phyloP scores from a whole-genome alignment of 2,329 filamentous ascomycete species.

The Colletotrichum cuscutae region DNA sequence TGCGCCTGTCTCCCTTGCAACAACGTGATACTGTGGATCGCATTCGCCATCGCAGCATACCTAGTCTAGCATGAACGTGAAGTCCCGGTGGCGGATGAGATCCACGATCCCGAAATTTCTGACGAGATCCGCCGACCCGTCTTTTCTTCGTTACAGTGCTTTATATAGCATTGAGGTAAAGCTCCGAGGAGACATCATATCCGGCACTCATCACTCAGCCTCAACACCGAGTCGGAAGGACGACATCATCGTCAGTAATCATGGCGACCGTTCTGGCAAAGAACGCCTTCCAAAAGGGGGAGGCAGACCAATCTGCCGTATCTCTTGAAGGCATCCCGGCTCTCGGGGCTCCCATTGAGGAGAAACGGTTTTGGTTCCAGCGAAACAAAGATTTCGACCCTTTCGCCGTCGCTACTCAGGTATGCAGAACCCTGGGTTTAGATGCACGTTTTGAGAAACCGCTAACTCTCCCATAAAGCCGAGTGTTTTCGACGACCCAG shows the following conservation, averaged over 20 bases:
- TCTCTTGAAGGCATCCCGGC: constrained; percentile 38
- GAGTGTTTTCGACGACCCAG: constrained; percentile 52
- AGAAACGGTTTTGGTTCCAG: constrained; percentile 48
- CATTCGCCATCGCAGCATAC: constrained; percentile 16
- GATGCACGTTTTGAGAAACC: no score
- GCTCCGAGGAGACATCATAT: constrained; percentile 1
- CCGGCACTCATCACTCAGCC: background rate
- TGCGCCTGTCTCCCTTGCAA: background rate
- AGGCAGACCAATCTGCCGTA: constrained; percentile 14
- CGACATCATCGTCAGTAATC: background rate
- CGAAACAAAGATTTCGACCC: constrained; percentile 39
- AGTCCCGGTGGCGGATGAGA: background rate
- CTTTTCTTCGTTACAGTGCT: background rate
- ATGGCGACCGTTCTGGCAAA: constrained; percentile 36
- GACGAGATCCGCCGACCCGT: constrained; percentile 20
- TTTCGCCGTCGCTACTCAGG: constrained; percentile 49
- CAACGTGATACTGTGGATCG: constrained; percentile 24
- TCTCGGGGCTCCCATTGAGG: constrained; percentile 39
- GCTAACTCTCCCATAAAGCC: constrained; percentile 33
- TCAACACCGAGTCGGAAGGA: background rate
- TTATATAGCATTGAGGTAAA: background rate
- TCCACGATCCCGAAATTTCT: background rate
- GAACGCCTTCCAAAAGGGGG: background rate
- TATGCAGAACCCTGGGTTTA: background rate
- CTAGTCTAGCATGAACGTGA: background rate